Percentiles rank a stretch among this genome's conserved stretches.
These are phyloP conservation scores for Pisolithus microcarpus DNA, from an alignment of 768 basidiomycete genomes.

Conservation along the genomic window DNA sequence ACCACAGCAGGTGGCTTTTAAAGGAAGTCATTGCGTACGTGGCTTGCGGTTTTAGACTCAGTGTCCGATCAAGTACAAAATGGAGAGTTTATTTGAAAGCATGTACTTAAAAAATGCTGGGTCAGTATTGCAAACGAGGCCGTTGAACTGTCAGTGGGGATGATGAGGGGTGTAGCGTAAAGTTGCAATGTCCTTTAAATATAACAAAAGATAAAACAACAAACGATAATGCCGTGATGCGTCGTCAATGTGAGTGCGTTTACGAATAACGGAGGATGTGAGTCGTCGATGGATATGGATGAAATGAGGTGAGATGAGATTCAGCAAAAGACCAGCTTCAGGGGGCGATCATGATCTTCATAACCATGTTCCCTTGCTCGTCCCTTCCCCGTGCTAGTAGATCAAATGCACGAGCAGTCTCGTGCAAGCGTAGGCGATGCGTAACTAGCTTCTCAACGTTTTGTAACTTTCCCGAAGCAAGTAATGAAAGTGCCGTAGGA, in stretches of 20 bases:
- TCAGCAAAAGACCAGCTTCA: constrained; percentile 6
- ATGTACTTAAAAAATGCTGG: background rate
- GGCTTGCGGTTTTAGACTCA: too few relatives aligned
- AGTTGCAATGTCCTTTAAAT: constrained; percentile 6
- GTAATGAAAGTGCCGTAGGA: constrained; percentile 72
- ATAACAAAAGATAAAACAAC: background rate
- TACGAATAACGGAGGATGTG: background rate
- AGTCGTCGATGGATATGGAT: too few relatives aligned
- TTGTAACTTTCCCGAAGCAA: constrained; percentile 55
- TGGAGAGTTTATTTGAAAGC: background rate
- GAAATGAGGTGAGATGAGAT: too few relatives aligned
- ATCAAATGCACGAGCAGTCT: constrained; percentile 73
- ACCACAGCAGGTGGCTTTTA: background rate
- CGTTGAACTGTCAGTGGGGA: background rate
- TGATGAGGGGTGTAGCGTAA: background rate
- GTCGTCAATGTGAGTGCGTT: background rate
- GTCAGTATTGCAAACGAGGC: background rate
- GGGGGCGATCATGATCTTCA: constrained; percentile 80
- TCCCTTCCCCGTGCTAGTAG: constrained; percentile 72
- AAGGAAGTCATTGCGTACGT: background rate
- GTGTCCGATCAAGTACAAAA: background rate
- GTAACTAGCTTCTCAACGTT: constrained; percentile 72
- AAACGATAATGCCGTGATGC: background rate
- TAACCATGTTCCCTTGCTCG: constrained; percentile 70
- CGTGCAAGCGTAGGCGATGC: constrained; percentile 61